These are phyloP conservation scores for Cutaneotrichosporon dermatis DNA, from an alignment of 1,284 basidiomycete genomes.

Conservation along the genomic window DNA sequence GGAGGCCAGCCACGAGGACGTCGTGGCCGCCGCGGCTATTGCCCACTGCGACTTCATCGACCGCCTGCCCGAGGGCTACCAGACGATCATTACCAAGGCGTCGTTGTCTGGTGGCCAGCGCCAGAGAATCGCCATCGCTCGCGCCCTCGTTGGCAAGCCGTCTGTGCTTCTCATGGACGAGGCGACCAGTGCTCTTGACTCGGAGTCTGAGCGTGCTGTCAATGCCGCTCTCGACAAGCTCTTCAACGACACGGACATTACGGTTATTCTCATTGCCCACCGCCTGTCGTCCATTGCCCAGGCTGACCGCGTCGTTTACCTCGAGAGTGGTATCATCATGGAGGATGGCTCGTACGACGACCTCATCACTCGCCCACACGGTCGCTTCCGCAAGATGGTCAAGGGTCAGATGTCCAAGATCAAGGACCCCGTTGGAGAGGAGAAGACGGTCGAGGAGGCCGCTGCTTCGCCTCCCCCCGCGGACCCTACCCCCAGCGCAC, in stretches of 20 bases:
- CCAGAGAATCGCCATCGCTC: constrained; percentile 53
- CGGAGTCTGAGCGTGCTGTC: constrained; percentile 42
- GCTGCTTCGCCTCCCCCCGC: not conserved
- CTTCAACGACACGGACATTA: constrained; percentile 50
- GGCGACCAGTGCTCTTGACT: constrained; percentile 43
- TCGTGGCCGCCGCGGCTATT: constrained; percentile 37
- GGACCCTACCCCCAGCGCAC: not conserved
- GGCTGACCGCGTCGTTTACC: constrained; percentile 51
- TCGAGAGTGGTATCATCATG: constrained; percentile 51
- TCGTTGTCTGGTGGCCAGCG: constrained; percentile 51
- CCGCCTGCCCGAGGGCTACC: constrained; percentile 41
- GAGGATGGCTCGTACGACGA: constrained; percentile 52
- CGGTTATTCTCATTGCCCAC: constrained; percentile 54
- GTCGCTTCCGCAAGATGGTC: constrained; percentile 47
- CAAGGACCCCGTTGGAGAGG: constrained; percentile 28
- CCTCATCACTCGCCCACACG: constrained; percentile 40
- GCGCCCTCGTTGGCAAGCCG: constrained; percentile 52
- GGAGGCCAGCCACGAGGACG: constrained; percentile 35
- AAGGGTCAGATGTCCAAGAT: constrained; percentile 46
- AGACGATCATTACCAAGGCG: constrained; percentile 47
- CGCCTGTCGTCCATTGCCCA: constrained; percentile 52
- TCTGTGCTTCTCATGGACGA: constrained; percentile 51
- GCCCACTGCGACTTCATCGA: constrained; percentile 48
- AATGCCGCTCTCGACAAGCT: constrained; percentile 51
- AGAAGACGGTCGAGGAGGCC: not conserved